Base-by-base conservation (phyloP, 2,329 filamentous ascomycete genomes). In the Trichoderma koningiopsis region DNA sequence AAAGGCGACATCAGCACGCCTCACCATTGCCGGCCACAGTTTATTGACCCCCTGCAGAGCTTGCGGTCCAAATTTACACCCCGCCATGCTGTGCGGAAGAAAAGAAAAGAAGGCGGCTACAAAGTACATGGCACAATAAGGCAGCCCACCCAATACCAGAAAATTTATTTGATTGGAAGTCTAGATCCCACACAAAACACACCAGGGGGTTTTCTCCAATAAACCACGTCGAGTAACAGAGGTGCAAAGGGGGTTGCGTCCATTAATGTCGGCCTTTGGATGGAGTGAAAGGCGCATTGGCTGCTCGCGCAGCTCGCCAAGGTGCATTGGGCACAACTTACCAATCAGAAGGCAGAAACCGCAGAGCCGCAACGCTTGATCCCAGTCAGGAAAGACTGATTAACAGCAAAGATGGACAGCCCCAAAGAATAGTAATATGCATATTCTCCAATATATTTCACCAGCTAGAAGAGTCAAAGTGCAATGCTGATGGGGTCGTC, bases 311-410 rank as follows among this genome's bases (percentile, higher is more conserved):
- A 57, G 47, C n/a, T 49, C 22, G 47, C 47, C 47, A 22, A 49
- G 47, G 43, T 22, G 43, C 8, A n/a, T 65, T 65, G 62, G 62
- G 62, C 62, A 19, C 29, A 22, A 13, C 10, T 11, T 35, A 31
- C 64, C 64, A 59, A 11, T 59, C 40, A 65, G 29, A 29, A 29
- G 13, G 4, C 19, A 59, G 5, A 4, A 31, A 13, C 63, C 31
- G 64, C 64, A 67, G 64, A 67, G 64, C 64, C 64, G 37, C 64
- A 63, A 63, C 29, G 27, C 29, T 31, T 35, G 27, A 19, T 31
- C 29, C 27, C 14, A 24, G 22, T 10, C n/a, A 58, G 27, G 49
- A 53, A 58, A 27, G 53, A 58, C 29, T 33, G 27, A 37, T 40
- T n/a, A 35, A 43, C 57, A 43, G 14, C 57, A 22, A 43, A 6